Conservation (phyloP, 2,329 filamentous ascomycete genomes). For the Verticillium nubilum region DNA sequence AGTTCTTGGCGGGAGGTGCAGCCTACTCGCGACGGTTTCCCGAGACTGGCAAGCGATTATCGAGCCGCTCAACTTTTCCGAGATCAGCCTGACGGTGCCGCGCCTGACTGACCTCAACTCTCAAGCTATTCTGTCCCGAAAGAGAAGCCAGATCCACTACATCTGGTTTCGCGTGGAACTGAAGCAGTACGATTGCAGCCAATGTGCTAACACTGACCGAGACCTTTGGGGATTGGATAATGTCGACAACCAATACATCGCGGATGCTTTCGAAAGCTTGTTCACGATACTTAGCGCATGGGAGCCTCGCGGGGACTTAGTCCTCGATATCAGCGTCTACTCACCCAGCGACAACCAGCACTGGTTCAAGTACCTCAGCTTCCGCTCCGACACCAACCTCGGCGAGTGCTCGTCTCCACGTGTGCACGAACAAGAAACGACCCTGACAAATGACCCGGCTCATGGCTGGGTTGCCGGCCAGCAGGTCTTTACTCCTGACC, state of each 20-base stretch:
- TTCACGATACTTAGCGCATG: slow-evolving; percentile 24
- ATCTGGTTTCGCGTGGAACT: slow-evolving; percentile 24
- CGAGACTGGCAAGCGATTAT: slow-evolving; percentile 17
- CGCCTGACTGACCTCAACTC: slow-evolving; percentile 15
- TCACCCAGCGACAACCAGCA: slow-evolving; percentile 29
- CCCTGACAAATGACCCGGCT: slow-evolving; percentile 14
- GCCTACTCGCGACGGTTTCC: too few species aligned
- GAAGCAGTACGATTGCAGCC: slow-evolving; percentile 16
- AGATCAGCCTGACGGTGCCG: slow-evolving; percentile 17
- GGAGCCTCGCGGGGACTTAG: slow-evolving; percentile 23
- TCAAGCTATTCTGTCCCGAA: slow-evolving; percentile 14
- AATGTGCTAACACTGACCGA: slow-evolving; percentile 4
- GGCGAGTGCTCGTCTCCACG: neutral
- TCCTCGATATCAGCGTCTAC: slow-evolving; percentile 30
- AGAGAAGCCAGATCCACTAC: slow-evolving; percentile 16
- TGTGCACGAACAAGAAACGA: too few species aligned
- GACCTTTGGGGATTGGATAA: too few species aligned
- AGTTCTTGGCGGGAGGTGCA: too few species aligned
- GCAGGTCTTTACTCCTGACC: slow-evolving; percentile 12
- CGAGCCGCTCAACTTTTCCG: slow-evolving; percentile 18
- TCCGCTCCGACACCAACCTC: slow-evolving; percentile 13
- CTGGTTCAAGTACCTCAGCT: slow-evolving; percentile 27
- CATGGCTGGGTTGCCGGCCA: slow-evolving; percentile 23
- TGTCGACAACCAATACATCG: too few species aligned
- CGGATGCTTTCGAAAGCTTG: slow-evolving; percentile 9